Conservation (phyloP, 345 rosid genomes). For the Streptanthus diversifolius region DNA sequence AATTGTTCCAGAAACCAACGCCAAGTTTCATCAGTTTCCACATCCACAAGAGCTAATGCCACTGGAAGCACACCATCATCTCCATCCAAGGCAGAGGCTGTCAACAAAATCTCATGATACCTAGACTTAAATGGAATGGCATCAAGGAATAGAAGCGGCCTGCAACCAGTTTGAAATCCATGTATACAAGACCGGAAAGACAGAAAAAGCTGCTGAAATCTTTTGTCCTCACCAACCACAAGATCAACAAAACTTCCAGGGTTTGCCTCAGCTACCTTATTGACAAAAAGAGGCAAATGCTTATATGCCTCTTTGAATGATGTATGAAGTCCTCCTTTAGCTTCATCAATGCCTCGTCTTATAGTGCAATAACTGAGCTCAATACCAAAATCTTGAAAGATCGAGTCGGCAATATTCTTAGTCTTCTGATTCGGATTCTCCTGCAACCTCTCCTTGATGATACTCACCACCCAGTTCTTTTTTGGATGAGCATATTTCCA, state of each 20-base stretch:
- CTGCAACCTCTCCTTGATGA: slow-evolving; percentile 71
- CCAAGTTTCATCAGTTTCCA: slow-evolving; percentile 76
- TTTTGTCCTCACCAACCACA: slow-evolving; percentile 48
- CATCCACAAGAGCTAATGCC: slow-evolving; percentile 73
- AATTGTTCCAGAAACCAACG: slow-evolving; percentile 77
- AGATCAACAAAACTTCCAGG: slow-evolving; percentile 69
- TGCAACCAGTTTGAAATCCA: slow-evolving; percentile 77
- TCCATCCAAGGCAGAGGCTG: slow-evolving; percentile 82
- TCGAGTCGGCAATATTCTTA: slow-evolving; percentile 59
- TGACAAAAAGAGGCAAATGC: slow-evolving; percentile 68
- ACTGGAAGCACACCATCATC: slow-evolving; percentile 72
- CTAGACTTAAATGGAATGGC: slow-evolving; percentile 64
- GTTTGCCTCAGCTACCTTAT: slow-evolving; percentile 56
- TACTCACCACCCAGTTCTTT: slow-evolving; percentile 77
- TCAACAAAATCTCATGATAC: slow-evolving; percentile 72
- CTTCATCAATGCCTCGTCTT: slow-evolving; percentile 85
- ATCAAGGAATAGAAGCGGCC: slow-evolving; percentile 88
- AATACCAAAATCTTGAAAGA: slow-evolving; percentile 75
- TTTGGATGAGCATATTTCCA: slow-evolving; percentile 79
- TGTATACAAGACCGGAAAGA: slow-evolving; percentile 57
- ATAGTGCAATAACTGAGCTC: slow-evolving; percentile 72
- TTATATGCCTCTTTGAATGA: slow-evolving; percentile 69
- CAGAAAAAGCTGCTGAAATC: slow-evolving; percentile 72
- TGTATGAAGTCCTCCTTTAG: slow-evolving; percentile 77
- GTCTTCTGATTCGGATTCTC: slow-evolving; percentile 81